Evolutionary conservation across 768 basidiomycete genomes (phyloP), one percentile per base, ranked within the genome.

Genomic region (Steccherinum ochraceum): DNA sequence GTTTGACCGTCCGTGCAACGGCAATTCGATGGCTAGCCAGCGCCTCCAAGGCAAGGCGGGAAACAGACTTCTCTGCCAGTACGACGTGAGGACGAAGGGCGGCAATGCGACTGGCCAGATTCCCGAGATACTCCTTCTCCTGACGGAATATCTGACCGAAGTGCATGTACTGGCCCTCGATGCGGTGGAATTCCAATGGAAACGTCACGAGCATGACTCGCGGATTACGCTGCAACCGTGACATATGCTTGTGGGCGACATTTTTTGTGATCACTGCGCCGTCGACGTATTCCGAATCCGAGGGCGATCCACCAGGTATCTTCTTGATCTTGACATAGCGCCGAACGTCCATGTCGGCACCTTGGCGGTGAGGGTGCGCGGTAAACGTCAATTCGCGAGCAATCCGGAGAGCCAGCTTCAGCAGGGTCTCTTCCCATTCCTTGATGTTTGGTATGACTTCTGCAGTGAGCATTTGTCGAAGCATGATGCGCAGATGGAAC

Each of bases 251-350:
- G 67, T 98, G 94, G 1, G 93, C 90, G 7, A 98, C 86, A 60
- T 97, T 97, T 76, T 99, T 98, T 16, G 95, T 94, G 61, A 97
- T 96, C 51, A 98, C 93, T 3, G 88, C 90, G 12, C 96, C 96
- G 49, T 93, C 89, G 42, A 99, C 91, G 64, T 93, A 98, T 71
- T 99, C 96, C 3, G 93, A 96, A 65, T 99, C 92, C 23, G 74
- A 79, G 18, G 95, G 93, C 30, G 80, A 73, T 3, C 96, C 96
- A 20, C 96, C 96, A 0, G 96, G 95, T 13, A 98, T 87, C 69
- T 95, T 95, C 74, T 99, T 98, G 68, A 98, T 94, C 71, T 97
- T 97, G 44, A 98, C 93, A 59, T 95, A 96, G 35, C 86, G 81
- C 25, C 95, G 77, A 20, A 96, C 86, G 65, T 98, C 96, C 83